Evolutionary conservation across 371 early-diverging fungal species (phyloP).

Genomic region (Mortierella sp.): DNA sequence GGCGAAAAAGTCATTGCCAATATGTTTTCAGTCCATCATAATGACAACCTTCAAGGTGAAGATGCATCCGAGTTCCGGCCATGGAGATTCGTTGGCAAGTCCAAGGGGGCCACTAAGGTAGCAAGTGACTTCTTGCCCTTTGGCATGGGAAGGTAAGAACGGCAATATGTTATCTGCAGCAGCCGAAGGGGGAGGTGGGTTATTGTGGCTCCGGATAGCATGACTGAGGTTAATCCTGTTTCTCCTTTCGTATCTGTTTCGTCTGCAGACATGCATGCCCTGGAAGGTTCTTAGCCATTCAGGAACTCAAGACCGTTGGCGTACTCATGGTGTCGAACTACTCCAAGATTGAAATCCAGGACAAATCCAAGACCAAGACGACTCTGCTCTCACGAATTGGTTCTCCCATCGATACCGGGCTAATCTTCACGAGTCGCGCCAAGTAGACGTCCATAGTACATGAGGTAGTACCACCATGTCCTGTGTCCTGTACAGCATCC

Average conservation of each 20-base stretch:
- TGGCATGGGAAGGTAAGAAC: slow-evolving; percentile 61
- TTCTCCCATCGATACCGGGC: slow-evolving; percentile 9
- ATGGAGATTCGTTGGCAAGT: slow-evolving; percentile 58
- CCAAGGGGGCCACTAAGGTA: slow-evolving; percentile 55
- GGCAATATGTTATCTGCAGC: no score
- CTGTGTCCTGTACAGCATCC: no score
- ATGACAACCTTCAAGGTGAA: slow-evolving; percentile 23
- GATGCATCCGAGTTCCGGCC: slow-evolving; percentile 53
- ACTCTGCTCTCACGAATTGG: slow-evolving; percentile 27
- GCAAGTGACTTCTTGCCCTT: slow-evolving; percentile 57
- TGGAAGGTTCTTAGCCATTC: slow-evolving; percentile 49
- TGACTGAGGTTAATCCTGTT: slow-evolving; percentile 18
- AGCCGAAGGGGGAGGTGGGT: no score
- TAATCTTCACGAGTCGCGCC: slow-evolving; percentile 35
- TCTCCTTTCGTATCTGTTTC: slow-evolving; percentile 58
- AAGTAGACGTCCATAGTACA: no score
- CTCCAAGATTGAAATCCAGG: slow-evolving; percentile 36
- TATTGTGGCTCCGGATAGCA: no score
- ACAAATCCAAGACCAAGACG: slow-evolving; percentile 13
- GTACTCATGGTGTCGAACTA: slow-evolving; percentile 27
- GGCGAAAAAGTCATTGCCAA: slow-evolving; percentile 43
- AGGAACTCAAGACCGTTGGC: slow-evolving; percentile 38
- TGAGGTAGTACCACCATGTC: no score
- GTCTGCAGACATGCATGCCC: slow-evolving; percentile 58
- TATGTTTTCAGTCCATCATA: slow-evolving; percentile 26